Conservation (phyloP, 805 yeast species). For the Lipomyces japonicus region DNA sequence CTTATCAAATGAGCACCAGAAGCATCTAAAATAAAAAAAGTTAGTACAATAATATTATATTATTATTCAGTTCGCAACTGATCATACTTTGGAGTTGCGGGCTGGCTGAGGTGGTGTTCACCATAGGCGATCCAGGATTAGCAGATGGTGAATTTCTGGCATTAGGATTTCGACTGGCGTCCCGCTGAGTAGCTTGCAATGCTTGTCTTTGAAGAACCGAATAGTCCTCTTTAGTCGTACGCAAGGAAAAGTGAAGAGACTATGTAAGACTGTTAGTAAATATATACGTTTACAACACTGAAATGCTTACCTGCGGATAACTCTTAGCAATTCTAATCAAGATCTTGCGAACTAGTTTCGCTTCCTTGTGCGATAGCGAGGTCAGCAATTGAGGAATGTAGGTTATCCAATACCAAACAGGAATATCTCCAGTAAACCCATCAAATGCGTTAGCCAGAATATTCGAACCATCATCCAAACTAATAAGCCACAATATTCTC, state of each 20-base stretch:
- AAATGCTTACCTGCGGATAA: slow-evolving; percentile 64
- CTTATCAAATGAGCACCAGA: slow-evolving; percentile 13
- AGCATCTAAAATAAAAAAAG: neutral
- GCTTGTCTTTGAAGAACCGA: slow-evolving; percentile 80
- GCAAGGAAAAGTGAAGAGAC: slow-evolving; percentile 89
- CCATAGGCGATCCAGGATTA: slow-evolving; percentile 26
- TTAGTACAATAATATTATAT: too few species aligned
- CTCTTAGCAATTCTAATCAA: slow-evolving; percentile 90
- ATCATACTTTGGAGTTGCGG: neutral
- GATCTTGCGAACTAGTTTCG: slow-evolving; percentile 79
- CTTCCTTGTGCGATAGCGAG: slow-evolving; percentile 86
- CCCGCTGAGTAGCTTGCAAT: slow-evolving; percentile 44
- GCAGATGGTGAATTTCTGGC: slow-evolving; percentile 7
- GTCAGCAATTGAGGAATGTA: slow-evolving; percentile 92
- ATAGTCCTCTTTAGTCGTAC: slow-evolving; percentile 93
- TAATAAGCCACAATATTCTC: slow-evolving; percentile 86
- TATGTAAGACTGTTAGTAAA: neutral
- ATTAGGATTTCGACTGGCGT: slow-evolving; percentile 26
- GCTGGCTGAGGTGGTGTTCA: slow-evolving; percentile 4
- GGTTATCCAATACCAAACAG: slow-evolving; percentile 99
- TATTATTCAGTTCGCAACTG: neutral
- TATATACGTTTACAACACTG: neutral
- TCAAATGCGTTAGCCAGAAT: slow-evolving; percentile 84
- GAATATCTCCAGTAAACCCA: slow-evolving; percentile 89
- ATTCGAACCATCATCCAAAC: slow-evolving; percentile 82